Evolutionary conservation across 768 basidiomycete species (phyloP).

Genomic region (Suillus weaverae): DNA sequence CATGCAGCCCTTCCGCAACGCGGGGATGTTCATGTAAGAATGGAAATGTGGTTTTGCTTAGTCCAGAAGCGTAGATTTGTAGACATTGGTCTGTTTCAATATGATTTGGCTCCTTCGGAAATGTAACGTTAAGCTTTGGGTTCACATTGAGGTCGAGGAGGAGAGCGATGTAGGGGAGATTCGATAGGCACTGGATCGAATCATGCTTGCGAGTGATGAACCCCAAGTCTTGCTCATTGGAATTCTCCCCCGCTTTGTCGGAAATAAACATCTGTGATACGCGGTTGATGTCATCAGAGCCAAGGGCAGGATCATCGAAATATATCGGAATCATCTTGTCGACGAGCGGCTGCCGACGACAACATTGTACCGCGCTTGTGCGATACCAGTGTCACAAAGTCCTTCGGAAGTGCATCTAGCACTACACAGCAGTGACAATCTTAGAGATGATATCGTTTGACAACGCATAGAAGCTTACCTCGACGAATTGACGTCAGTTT

Average conservation of each 20-base stretch:
- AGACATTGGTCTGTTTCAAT: neutral
- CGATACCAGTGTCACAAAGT: too few relatives aligned
- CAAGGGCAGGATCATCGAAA: constrained; percentile 5
- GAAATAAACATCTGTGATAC: constrained; percentile 21
- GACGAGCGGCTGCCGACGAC: constrained; percentile 11
- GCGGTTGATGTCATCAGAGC: neutral
- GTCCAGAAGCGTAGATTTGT: neutral
- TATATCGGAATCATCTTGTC: constrained; percentile 17
- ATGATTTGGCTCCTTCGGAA: neutral
- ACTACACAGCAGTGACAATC: too few relatives aligned
- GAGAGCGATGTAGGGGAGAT: constrained; percentile 2
- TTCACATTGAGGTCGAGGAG: constrained; percentile 1
- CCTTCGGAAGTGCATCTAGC: too few relatives aligned
- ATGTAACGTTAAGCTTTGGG: neutral
- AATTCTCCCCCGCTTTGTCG: constrained; percentile 8
- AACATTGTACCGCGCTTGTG: constrained; percentile 15
- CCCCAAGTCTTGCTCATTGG: neutral
- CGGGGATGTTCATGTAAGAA: too few relatives aligned
- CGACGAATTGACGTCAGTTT: too few relatives aligned
- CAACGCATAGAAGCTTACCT: too few relatives aligned
- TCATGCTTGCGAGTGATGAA: neutral
- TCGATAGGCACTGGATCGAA: neutral
- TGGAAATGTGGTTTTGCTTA: too few relatives aligned
- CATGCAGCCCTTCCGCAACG: too few relatives aligned
- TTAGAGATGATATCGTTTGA: too few relatives aligned